Base-by-base conservation (phyloP, 495 filamentous ascomycete genomes). In the Cryomyces minteri region DNA sequence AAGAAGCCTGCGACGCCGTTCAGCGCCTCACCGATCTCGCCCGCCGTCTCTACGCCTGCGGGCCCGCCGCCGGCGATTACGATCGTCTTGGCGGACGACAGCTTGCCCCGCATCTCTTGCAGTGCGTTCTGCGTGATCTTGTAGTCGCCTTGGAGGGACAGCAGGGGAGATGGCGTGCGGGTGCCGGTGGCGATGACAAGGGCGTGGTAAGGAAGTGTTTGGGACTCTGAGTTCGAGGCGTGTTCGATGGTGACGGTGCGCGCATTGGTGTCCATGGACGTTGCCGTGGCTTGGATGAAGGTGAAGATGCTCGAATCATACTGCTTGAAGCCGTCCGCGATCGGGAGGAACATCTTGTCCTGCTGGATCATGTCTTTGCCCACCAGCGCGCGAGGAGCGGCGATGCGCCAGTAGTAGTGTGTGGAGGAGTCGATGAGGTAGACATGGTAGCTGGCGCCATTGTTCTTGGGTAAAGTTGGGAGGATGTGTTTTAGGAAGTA, bases 21-120 rank as follows among this genome's bases (percentile, higher is more conserved):
- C 32, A 60, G 46, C 29, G 48, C 45, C 37, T 58, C 49, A 12
- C 54, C 63, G 5, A 74, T 57, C 48, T 74, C 71, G n/a, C 69
- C 71, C 2, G 70, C 70, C 0, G 60, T 65, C 46, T 75, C 71
- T 39, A 84, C 69, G 8, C 79, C 82, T 3, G 80, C 73, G 4
- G 75, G 62, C 0, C 84, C 84, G 0, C 67, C 82, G 31, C 84
- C 84, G 5, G 58, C 61, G 41, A 73, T 64, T 31, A 72, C 30
- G 28, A 73, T 65, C 7, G 43, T 54, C 36, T 65, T 65, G 3
- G 66, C 65, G 0, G 43, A 43, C 45, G 52, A 12, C 8, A 64
- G 54, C 31, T 34, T 39, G 6, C n/a, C 36, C 34, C 58, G 51
- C 33, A 59, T 41, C 2, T 54, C 52, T 4, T 52, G 46, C 3